Conservation (phyloP, 192 early-diverging fungal species). For the Coemansia sp. region DNA sequence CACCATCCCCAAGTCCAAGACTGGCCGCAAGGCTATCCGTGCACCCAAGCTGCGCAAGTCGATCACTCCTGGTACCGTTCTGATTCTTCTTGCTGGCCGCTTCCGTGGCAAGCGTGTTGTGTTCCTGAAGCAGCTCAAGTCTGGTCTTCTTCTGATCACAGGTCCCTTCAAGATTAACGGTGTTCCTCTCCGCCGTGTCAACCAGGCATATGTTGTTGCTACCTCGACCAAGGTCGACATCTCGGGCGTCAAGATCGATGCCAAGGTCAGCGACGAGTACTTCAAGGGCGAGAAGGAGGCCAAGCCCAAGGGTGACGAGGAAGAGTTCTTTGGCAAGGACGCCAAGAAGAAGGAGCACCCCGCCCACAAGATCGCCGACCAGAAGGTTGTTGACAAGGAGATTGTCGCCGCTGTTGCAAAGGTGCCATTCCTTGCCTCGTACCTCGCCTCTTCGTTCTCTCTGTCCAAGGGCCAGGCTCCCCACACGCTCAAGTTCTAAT, state of each 20-base stretch:
- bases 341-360: slow-evolving; percentile 78
- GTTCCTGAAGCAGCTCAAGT: slow-evolving; percentile 92
- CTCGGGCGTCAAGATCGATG: slow-evolving; percentile 64
- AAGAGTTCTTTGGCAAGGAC: slow-evolving; percentile 83
- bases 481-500: slow-evolving; percentile 96
- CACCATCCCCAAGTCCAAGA: slow-evolving; percentile 78
- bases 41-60: slow-evolving; percentile 75
- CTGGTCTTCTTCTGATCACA: slow-evolving; percentile 94
- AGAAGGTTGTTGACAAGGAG: slow-evolving; percentile 87
- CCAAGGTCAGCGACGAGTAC: slow-evolving; percentile 90
- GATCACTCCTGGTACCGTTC: slow-evolving; percentile 97
- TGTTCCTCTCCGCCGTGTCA: slow-evolving; percentile 95
- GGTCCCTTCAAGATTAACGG: slow-evolving; percentile 99
- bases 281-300: slow-evolving; percentile 80
- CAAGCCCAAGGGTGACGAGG: slow-evolving; percentile 79
- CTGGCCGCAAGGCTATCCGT: slow-evolving; percentile 74
- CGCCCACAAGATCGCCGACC: slow-evolving; percentile 79
- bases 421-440: slow-evolving; percentile 82
- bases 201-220: slow-evolving; percentile 99
- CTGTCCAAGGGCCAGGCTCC: slow-evolving; percentile 96
- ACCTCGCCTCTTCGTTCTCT: slow-evolving; percentile 87
- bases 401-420: slow-evolving; percentile 80
- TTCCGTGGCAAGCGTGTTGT: slow-evolving; percentile 99
- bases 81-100: slow-evolving; percentile 93
- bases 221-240: slow-evolving; percentile 99